phyloP scores from a whole-genome alignment of 371 early-diverging fungal species.

The Smittium mucronatum region DNA sequence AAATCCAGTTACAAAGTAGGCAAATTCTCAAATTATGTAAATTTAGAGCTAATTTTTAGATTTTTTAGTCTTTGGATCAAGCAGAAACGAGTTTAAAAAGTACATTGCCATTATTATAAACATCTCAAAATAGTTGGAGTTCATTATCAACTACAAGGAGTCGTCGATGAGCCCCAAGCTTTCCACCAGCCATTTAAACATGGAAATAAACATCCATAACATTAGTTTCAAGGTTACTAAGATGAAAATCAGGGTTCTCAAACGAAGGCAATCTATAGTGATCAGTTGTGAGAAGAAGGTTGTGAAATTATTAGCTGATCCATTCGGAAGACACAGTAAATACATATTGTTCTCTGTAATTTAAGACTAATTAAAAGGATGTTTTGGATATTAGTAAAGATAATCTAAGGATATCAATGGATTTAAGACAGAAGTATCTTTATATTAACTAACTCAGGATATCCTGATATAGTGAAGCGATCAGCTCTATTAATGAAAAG shows the following conservation, averaged over 20 bases:
- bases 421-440: not conserved
- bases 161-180: slow-evolving; percentile 14
- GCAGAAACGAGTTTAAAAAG: not conserved
- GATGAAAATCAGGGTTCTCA: not conserved
- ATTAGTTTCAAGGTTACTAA: not conserved
- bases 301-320: not conserved
- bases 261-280: not conserved
- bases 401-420: not conserved
- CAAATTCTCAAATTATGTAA: not conserved
- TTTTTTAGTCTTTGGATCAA: slow-evolving; percentile 6
- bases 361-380: not conserved
- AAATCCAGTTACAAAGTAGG: not conserved
- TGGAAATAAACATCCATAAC: not conserved
- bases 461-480: not conserved
- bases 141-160: slow-evolving; percentile 15
- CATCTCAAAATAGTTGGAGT: not conserved
- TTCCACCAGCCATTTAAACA: not conserved
- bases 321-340: slow-evolving; percentile 9
- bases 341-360: not conserved
- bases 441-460: not conserved
- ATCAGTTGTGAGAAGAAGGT: not conserved
- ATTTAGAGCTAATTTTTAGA: not conserved
- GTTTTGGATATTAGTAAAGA: not conserved
- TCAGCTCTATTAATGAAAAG: not conserved
- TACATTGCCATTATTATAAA: not conserved